phyloP scores from a whole-genome alignment of 352 stramenopile species.

The Phytophthora idaei region DNA sequence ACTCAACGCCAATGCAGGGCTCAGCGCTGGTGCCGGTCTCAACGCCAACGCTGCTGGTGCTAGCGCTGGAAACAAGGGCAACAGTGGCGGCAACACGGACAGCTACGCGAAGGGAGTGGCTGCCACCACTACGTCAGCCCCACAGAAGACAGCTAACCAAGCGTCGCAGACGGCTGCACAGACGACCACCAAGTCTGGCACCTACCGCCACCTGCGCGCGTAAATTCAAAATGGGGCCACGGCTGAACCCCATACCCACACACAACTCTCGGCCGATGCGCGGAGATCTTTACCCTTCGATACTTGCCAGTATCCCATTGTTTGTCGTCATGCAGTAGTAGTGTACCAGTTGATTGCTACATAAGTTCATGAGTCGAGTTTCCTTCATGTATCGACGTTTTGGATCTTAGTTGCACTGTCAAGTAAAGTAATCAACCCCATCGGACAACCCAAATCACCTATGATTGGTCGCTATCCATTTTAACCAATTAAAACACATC shows the following conservation, averaged over 20 bases:
- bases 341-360: neutral
- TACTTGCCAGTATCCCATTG: neutral
- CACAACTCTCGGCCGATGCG: neutral
- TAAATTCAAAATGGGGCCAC: neutral
- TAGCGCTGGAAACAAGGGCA: slow-evolving; percentile 1
- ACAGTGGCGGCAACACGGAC: slow-evolving; percentile 4
- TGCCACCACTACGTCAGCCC: neutral
- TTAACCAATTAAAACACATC: neutral
- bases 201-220: slow-evolving; percentile 14
- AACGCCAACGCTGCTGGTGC: neutral
- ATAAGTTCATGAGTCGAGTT: too few species aligned
- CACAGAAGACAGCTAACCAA: slow-evolving; percentile 7
- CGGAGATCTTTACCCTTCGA: neutral
- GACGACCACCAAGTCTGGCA: slow-evolving; percentile 6
- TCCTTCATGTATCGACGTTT: too few species aligned
- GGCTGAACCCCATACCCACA: neutral
- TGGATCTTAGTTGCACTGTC: too few species aligned
- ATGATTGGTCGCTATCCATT: neutral
- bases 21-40: too few species aligned
- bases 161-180: slow-evolving; percentile 7
- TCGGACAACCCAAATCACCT: neutral
- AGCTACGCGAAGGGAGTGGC: slow-evolving; percentile 8
- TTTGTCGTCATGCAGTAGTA: neutral
- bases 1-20: too few species aligned
- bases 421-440: too few species aligned